Evolutionary conservation across 805 yeast genomes (phyloP), one percentile per base, ranked within the genome.

Genomic region (Tetrapisispora namnaoensis): DNA sequence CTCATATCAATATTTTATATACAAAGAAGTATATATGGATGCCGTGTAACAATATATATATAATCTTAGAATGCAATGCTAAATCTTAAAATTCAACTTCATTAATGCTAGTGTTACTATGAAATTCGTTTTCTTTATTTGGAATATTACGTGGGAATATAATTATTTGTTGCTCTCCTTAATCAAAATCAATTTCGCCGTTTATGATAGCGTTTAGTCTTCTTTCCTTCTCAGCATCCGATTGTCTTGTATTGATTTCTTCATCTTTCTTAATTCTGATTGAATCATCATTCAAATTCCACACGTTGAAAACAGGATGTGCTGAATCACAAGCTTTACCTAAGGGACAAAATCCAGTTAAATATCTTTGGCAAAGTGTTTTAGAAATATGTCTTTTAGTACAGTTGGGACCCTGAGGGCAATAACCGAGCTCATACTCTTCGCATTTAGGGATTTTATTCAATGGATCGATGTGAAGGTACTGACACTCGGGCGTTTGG

Each of bases 331-430:
- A 76, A 35, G 77, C 79, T 2, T 80, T 78, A 1, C 98, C 98
- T 58, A 80, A 75, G 1, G 96, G 97, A 68, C 98, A 91, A 62
- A 91, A 91, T 1, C 99, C 99, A 0, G 90, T 80, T 47, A 93
- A 62, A 65, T 79, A 93, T 47, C 82, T 70, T 17, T 84, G 90
- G 68, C 99, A 93, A 49, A 86, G 62, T 8, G 77, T 75, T 57
- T 82, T 82, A 51, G 89, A 72, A 8, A 86, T 76, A 61, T 93
- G 99, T 56, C 95, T 76, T 55, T 80, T 81, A 13, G 78, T 74
- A 67, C 99, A 93, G 22, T 74, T 73, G 10, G 96, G 95, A 0
- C 99, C 99, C 56, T 82, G 85, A 11, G 87, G 85, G 69, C 99
- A 93, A 63, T 88, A 93, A 0, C 99, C 99, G 57, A 77, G 72